Conservation (phyloP, 768 basidiomycete genomes). For the Suillus weaverae region DNA sequence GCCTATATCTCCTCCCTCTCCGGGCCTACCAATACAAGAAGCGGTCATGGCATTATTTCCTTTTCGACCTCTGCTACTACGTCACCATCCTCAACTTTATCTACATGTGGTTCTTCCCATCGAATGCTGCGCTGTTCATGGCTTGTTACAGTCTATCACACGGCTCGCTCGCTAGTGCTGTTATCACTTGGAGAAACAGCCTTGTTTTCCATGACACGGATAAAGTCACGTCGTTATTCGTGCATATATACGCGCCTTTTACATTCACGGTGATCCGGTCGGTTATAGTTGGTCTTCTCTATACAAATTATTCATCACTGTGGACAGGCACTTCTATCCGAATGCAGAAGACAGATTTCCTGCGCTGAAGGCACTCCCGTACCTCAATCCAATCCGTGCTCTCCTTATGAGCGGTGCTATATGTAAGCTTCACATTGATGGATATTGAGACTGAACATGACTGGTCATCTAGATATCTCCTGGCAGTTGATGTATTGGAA, state of each 20-base stretch:
- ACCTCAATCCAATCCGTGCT: conserved; percentile 68
- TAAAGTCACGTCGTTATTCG: conserved; percentile 93
- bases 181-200: conserved; percentile 98
- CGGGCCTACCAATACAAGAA: conserved; percentile 89
- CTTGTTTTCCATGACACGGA: conserved; percentile 97
- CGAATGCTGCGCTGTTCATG: conserved; percentile 75
- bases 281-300: conserved; percentile 23
- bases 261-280: conserved; percentile 90
- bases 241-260: conserved; percentile 92
- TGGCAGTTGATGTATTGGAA: conserved; percentile 98
- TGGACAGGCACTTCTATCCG: conserved; percentile 81
- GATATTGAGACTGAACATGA: conserved; percentile 14
- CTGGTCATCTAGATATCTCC: conserved; percentile 62
- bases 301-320: not conserved
- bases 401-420: conserved; percentile 79
- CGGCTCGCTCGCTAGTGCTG: conserved; percentile 88
- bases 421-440: conserved; percentile 51
- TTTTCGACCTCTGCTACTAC: conserved; percentile 92
- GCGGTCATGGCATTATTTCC: conserved; percentile 92
- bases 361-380: conserved; percentile 68
- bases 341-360: conserved; percentile 81
- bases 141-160: conserved; percentile 93
- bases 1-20: conserved; percentile 75
- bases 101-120: conserved; percentile 89
- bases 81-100: conserved; percentile 89